Evolutionary conservation across 352 stramenopile genomes (phyloP).

Genomic region (Phytophthora pseudosyringae): DNA sequence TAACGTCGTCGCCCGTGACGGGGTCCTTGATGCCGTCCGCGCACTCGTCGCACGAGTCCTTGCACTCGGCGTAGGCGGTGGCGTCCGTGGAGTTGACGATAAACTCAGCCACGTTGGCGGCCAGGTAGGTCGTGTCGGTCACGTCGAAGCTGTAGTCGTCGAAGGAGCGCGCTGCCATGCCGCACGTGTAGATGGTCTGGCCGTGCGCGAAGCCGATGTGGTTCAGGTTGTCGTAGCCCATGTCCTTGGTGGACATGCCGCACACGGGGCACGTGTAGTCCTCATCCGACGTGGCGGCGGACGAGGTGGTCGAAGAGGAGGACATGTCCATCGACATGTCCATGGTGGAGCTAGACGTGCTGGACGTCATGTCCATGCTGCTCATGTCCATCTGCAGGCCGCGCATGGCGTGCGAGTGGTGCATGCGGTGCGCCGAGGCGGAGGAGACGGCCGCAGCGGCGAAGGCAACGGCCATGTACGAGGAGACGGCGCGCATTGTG

Average conservation of each 20-base stretch:
- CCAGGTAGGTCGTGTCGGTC: slow-evolving; percentile 75
- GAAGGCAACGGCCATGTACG: slow-evolving; percentile 19
- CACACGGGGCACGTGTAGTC: slow-evolving; percentile 74
- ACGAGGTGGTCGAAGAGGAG: slow-evolving; percentile 6
- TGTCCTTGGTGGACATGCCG: slow-evolving; percentile 64
- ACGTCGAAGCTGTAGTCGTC: slow-evolving; percentile 60
- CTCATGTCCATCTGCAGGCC: slow-evolving; percentile 36
- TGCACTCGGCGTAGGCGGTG: slow-evolving; percentile 40
- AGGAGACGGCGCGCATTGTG: slow-evolving; percentile 20
- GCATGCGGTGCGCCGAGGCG: slow-evolving; percentile 25
- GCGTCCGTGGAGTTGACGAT: slow-evolving; percentile 47
- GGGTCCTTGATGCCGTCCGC: slow-evolving; percentile 61
- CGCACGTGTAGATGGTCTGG: slow-evolving; percentile 79
- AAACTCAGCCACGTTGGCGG: slow-evolving; percentile 67
- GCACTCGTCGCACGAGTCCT: slow-evolving; percentile 56
- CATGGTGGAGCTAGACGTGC: slow-evolving; percentile 14
- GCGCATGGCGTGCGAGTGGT: slow-evolving; percentile 33
- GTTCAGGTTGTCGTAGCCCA: slow-evolving; percentile 67
- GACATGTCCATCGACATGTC: slow-evolving; percentile 28
- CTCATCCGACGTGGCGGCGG: slow-evolving; percentile 17
- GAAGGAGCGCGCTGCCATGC: slow-evolving; percentile 65
- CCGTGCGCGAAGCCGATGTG: slow-evolving; percentile 65
- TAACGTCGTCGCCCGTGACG: slow-evolving; percentile 64
- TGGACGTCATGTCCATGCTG: slow-evolving; percentile 30
- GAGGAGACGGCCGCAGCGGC: slow-evolving; percentile 16